phyloP scores from a whole-genome alignment of 805 yeast species.

The Vanderwaltozyma yarrowii region DNA sequence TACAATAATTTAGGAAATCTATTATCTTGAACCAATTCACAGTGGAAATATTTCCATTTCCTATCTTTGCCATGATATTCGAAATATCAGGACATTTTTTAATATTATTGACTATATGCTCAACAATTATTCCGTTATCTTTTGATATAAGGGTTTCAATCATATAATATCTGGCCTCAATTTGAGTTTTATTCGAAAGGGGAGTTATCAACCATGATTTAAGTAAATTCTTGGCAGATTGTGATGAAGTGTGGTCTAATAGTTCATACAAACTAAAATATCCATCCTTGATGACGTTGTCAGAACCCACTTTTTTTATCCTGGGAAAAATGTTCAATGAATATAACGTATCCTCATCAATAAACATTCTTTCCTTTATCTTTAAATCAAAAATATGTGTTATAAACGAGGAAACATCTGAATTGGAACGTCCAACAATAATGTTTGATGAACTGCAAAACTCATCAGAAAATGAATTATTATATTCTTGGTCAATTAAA shows the following conservation, averaged over 20 bases:
- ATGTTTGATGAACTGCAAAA: no score
- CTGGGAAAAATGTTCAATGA: constrained; percentile 20
- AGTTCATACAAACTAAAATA: constrained; percentile 14
- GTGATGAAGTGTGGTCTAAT: constrained; percentile 19
- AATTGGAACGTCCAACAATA: no score
- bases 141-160: constrained; percentile 19
- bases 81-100: constrained; percentile 27
- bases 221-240: constrained; percentile 25
- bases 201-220: constrained; percentile 31
- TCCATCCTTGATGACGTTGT: constrained; percentile 10
- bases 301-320: constrained; percentile 5
- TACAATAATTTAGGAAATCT: constrained; percentile 14
- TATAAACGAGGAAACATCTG: no score
- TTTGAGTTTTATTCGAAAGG: constrained; percentile 15
- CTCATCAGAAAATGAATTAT: no score
- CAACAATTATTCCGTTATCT: constrained; percentile 12
- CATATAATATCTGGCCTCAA: constrained; percentile 25
- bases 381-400: not conserved
- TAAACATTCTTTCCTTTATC: constrained; percentile 10
- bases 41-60: constrained; percentile 20
- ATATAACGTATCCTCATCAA: constrained; percentile 18
- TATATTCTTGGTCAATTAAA: not conserved
- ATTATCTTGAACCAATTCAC: constrained; percentile 26
- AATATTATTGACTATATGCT: constrained; percentile 13
- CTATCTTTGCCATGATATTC: constrained; percentile 12